Evolutionary conservation across 2,329 filamentous ascomycete species (phyloP).

Genomic region (Fusarium brevicatenulatum): DNA sequence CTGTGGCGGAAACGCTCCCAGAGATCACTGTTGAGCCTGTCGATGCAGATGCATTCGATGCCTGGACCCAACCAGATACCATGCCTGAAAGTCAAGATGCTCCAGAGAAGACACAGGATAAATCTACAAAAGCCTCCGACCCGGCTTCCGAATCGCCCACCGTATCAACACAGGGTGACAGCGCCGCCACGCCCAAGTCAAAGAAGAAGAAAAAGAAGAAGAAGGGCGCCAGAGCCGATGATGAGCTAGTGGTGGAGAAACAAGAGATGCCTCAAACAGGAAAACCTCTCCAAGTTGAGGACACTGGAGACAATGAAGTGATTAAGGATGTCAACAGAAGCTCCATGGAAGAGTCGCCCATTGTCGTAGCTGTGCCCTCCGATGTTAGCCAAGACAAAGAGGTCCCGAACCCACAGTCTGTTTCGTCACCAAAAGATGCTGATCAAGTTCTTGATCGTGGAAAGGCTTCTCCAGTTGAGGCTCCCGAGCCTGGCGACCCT

Average conservation of each 20-base stretch:
- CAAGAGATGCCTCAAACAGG: slow-evolving; percentile 7
- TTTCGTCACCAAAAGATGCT: neutral
- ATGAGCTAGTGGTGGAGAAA: slow-evolving; percentile 14
- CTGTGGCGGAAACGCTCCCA: neutral
- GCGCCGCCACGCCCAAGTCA: slow-evolving; percentile 14
- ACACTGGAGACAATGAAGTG: slow-evolving; percentile 3
- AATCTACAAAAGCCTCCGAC: slow-evolving; percentile 2
- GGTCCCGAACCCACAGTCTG: neutral
- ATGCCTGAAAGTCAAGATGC: neutral
- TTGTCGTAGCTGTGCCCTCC: neutral
- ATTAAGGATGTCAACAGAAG: neutral
- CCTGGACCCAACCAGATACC: slow-evolving; percentile 22
- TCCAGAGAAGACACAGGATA: slow-evolving; percentile 8
- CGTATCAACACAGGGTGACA: slow-evolving; percentile 19
- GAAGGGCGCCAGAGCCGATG: slow-evolving; percentile 34
- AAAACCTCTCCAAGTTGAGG: neutral
- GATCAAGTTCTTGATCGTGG: slow-evolving; percentile 1
- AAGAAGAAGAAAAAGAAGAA: slow-evolving; percentile 47
- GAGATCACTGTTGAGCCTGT: neutral
- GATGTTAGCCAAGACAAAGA: neutral
- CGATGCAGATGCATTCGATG: slow-evolving; percentile 33
- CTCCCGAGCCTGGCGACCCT: slow-evolving; percentile 10
- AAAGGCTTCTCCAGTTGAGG: neutral
- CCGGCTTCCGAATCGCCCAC: slow-evolving; percentile 3
- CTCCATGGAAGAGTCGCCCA: neutral